Evolutionary conservation across 805 yeast genomes (phyloP).

Genomic region (Kodamaea jinghongensis): DNA sequence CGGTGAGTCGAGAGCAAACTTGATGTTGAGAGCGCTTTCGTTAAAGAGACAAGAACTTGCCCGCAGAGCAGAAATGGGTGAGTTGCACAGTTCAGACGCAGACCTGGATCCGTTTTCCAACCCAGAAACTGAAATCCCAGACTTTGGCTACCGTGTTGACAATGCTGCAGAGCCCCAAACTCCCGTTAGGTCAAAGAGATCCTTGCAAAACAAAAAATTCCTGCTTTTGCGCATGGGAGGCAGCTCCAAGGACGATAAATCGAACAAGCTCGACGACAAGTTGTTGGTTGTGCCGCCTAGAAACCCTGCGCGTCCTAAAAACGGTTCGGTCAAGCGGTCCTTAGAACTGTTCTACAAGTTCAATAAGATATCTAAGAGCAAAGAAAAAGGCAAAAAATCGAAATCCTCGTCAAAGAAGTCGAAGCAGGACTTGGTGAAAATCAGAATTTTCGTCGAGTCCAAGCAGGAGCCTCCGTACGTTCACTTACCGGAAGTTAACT

Average conservation of each 20-base stretch:
- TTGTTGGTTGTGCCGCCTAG: conserved; percentile 1
- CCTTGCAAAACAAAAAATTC: conserved; percentile 3
- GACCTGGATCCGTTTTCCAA: too few relatives aligned
- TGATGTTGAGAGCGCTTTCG: too few relatives aligned
- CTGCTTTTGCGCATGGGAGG: conserved; percentile 4
- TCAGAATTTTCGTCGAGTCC: conserved; percentile 11
- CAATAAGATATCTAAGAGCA: conserved; percentile 2
- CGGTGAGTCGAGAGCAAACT: too few relatives aligned
- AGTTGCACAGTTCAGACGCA: too few relatives aligned
- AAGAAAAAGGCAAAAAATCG: conserved; percentile 4
- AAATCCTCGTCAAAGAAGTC: background rate
- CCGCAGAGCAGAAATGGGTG: too few relatives aligned
- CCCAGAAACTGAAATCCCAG: too few relatives aligned
- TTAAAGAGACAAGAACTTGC: too few relatives aligned
- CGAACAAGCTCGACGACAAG: conserved; percentile 3
- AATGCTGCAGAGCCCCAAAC: too few relatives aligned
- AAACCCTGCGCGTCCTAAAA: background rate
- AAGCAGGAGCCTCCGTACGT: background rate
- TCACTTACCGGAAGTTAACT: conserved; percentile 5
- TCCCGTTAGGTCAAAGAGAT: too few relatives aligned
- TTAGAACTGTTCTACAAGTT: conserved; percentile 6
- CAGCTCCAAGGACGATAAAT: background rate
- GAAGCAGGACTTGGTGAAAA: conserved; percentile 1
- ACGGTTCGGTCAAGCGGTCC: conserved; percentile 5
- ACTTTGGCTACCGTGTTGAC: too few relatives aligned